Evolutionary conservation across 139 green algal species (phyloP), one percentile per base, ranked within the genome.

Genomic region (Coelastrella sp.): DNA sequence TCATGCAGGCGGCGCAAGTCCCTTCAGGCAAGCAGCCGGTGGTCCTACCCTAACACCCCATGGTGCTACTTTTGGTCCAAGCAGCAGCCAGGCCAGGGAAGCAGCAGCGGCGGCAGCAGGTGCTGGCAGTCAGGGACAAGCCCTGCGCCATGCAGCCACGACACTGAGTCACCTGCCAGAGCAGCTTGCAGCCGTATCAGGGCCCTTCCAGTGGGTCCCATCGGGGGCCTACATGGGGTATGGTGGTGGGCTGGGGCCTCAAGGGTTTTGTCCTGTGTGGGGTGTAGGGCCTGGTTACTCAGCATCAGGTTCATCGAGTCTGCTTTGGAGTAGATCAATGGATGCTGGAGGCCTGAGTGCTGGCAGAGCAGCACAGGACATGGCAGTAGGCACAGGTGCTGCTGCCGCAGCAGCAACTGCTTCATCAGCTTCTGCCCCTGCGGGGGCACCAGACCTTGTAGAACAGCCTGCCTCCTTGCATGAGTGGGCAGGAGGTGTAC

Each of bases 101-200:
- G 58, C 10, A 22, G 9, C 58, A 73, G 58, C 80, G 57, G 80
- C 58, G 17, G 60, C 81, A 58, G 59, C 24, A 61, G 60, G 19
- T 10, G n/a, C 59, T 24, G 81, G 59, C 8, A 49, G 22, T 7
- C 81, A 56, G 4, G 24, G 57, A 9, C 74, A 6, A n/a, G 15
- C 12, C 7, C 24, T 86, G 12, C 81, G 59, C 9, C 81, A 86
- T 86, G 81, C 81, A 20, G 27, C 27, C 15, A 81, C 74, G 6
- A 83, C 59, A n/a, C 66, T 81, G 8, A 81, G 66, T 7, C 84
- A 88, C 6, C 49, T 81, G 49, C 84, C 84, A 25, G 84, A 88
- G 27, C 58, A 57, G 35, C 84, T 88, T 73, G 84, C 66, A 24
- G 66, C 68, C 11, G 84, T 88, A 19, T 88, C 84, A 70, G 84